phyloP scores from a whole-genome alignment of 177 flowering plant species.

The Vitis hybrid region DNA sequence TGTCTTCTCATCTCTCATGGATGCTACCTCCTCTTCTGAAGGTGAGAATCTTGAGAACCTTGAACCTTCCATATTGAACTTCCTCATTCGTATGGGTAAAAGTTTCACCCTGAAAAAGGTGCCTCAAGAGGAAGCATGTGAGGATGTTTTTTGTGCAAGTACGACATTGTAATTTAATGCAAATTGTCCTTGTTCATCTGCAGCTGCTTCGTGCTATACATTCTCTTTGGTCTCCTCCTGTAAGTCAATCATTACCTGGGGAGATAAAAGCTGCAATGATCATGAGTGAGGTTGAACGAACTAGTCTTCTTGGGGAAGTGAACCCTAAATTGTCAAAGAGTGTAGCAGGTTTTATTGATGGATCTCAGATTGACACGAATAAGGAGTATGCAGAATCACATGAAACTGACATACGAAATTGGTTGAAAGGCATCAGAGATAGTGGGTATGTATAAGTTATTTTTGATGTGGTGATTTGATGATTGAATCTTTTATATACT shows the following conservation, averaged over 20 bases:
- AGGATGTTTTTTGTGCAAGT: not conserved
- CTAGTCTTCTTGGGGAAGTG: slow-evolving; percentile 79
- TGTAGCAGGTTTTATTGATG: slow-evolving; percentile 50
- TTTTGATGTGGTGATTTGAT: not conserved
- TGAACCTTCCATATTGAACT: not conserved
- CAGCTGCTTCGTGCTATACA: slow-evolving; percentile 91
- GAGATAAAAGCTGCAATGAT: slow-evolving; percentile 78
- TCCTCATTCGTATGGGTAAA: not conserved
- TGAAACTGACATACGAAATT: slow-evolving; percentile 85
- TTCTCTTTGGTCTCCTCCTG: slow-evolving; percentile 87
- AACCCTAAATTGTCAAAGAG: slow-evolving; percentile 57
- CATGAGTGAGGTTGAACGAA: slow-evolving; percentile 70
- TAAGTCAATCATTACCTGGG: slow-evolving; percentile 63
- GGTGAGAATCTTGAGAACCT: slow-evolving; percentile 40
- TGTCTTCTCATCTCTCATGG: slow-evolving; percentile 91
- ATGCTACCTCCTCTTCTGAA: slow-evolving; percentile 93
- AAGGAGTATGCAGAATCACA: slow-evolving; percentile 57
- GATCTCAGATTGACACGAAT: slow-evolving; percentile 44
- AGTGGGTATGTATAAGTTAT: slow-evolving; percentile 70
- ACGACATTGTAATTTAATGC: not conserved
- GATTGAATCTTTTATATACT: not conserved
- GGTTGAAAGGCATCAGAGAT: slow-evolving; percentile 95
- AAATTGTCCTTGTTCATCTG: slow-evolving; percentile 19
- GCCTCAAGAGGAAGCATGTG: too few relatives aligned
- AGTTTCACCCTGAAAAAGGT: too few relatives aligned